Percentiles rank a stretch among this genome's conserved stretches.
Evolutionary conservation across 192 early-diverging fungal genomes (phyloP).

Genomic region (Chytriomyces confervae): DNA sequence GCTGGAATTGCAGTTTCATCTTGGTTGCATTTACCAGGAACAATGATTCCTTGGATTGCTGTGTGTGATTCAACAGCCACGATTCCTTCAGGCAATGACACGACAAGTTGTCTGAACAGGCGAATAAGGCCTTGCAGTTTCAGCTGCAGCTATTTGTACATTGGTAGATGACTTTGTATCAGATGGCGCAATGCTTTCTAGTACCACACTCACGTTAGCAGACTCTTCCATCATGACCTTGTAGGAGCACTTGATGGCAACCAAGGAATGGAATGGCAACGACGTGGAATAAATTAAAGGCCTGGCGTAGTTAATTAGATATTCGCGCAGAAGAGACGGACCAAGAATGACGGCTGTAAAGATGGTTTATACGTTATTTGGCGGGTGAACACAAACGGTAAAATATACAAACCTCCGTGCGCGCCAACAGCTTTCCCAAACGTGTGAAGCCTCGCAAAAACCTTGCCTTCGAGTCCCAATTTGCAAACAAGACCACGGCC

Average conservation of each 20-base stretch:
- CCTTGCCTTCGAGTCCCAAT: conserved; percentile 63
- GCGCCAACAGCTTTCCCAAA: conserved; percentile 83
- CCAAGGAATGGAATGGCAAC: conserved; percentile 66
- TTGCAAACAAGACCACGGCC: conserved; percentile 73
- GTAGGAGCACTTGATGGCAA: conserved; percentile 73
- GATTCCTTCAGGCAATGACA: conserved; percentile 10
- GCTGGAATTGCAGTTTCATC: no score
- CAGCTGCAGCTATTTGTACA: conserved; percentile 30
- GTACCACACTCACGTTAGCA: conserved; percentile 46
- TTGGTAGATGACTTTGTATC: no score
- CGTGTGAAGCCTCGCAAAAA: conserved; percentile 81
- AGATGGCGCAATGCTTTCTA: no score
- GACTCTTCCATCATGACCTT: conserved; percentile 60
- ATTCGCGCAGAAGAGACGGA: conserved; percentile 62
- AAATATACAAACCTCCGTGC: conserved; percentile 68
- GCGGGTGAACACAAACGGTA: neutral
- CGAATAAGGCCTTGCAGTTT: conserved; percentile 54
- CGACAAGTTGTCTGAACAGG: conserved; percentile 53
- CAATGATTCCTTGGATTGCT: conserved; percentile 80
- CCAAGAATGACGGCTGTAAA: conserved; percentile 74
- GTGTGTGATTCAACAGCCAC: conserved; percentile 66
- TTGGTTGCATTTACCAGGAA: conserved; percentile 58
- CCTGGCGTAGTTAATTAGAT: conserved; percentile 81
- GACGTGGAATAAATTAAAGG: conserved; percentile 85
- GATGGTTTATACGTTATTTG: neutral